Evolutionary conservation across 2,329 filamentous ascomycete species (phyloP).

Genomic region (Massarina eburnea): DNA sequence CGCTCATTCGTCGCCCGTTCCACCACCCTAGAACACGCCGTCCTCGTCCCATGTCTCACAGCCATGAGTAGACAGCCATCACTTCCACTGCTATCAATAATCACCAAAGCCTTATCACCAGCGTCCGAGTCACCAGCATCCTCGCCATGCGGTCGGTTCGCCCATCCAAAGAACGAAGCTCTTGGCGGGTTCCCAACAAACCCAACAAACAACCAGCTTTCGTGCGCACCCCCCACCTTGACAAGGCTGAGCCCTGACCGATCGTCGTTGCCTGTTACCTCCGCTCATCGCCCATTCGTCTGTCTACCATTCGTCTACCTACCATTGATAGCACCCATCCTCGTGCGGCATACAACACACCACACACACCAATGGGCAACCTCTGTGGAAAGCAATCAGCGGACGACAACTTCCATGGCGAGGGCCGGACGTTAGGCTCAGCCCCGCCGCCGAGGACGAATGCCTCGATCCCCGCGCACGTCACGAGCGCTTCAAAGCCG

Average conservation of each 20-base stretch:
- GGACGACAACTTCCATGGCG: slow-evolving; percentile 67
- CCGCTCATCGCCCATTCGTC: slow-evolving; percentile 23
- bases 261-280: slow-evolving; percentile 18
- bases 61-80: not conserved
- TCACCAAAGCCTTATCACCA: too few relatives aligned
- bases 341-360: slow-evolving; percentile 3
- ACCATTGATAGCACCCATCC: slow-evolving; percentile 4
- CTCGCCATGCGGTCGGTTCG: too few relatives aligned
- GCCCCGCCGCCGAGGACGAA: slow-evolving; percentile 50
- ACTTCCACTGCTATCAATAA: not conserved
- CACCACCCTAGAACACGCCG: not conserved
- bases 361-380: slow-evolving; percentile 69
- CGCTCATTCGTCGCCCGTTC: not conserved
- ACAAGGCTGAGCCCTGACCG: slow-evolving; percentile 20
- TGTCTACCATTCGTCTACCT: slow-evolving; percentile 16
- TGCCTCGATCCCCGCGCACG: slow-evolving; percentile 39
- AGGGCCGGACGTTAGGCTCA: slow-evolving; percentile 71
- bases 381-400: slow-evolving; percentile 72
- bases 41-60: not conserved
- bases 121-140: too few relatives aligned
- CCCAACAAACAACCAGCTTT: not conserved
- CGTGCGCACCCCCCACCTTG: slow-evolving; percentile 17
- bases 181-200: not conserved
- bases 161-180: not conserved
- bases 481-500: slow-evolving; percentile 17